Evolutionary conservation across 495 filamentous ascomycete genomes (phyloP), one percentile per base, ranked within the genome.

Genomic region (Penicillium silybi): DNA sequence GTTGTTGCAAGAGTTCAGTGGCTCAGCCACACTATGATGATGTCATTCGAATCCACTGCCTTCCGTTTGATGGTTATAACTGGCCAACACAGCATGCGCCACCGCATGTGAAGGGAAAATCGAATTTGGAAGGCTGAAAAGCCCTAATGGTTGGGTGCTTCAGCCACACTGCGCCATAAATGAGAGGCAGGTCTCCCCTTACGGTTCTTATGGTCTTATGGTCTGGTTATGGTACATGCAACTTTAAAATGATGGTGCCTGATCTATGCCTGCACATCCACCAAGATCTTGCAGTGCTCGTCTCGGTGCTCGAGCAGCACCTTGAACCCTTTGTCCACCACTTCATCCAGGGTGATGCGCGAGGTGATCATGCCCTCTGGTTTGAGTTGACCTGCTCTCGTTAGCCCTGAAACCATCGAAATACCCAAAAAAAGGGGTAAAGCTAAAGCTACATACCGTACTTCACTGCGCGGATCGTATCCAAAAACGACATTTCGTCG

Each of bases 341-440:
- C 76, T 17, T 81, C 71, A 23, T 76, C 69, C 55, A 86, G 52
- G 17, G 64, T 58, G 29, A 85, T 76, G 56, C 70, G 75, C 40
- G 69, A 61, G 7, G 80, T 85, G 52, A 86, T 83, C 83, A 86
- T 86, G 10, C 62, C 61, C 41, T 74, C 68, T n/a, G 78, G 80
- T 27, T 71, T 71, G 50, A 84, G 67, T 37, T 67, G 63, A 2
- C 81, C 83, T 75, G 17, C 39, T 11, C 18, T 18, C 9, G 15
- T 53, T 22, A 56, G 29, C 17, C 20, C 18, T 34, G 13, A 40
- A 25, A 26, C 15, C n/a, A 10, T 10, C 4, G 6, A 2, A 48
- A 37, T 42, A 10, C 10, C 29, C 29, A 8, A 32, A 32, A 32
- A 29, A 29, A 29, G 26, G 29, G 29, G 29, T 13, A 2, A 32